phyloP scores from a whole-genome alignment of 352 stramenopile genomes.

The Pythium dissotocum region DNA sequence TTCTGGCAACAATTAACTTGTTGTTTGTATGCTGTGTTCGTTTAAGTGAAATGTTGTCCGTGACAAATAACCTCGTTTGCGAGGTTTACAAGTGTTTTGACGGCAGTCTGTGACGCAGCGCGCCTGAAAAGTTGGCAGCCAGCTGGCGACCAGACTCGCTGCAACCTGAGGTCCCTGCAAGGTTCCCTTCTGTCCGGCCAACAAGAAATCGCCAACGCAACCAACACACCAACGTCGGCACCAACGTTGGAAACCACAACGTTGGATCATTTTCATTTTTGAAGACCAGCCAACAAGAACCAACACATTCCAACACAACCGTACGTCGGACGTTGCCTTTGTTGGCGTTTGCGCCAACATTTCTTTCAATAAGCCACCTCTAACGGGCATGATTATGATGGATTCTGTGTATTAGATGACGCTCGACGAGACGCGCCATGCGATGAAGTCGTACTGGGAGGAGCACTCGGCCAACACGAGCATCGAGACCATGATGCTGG shows the following conservation, averaged over 20 bases:
- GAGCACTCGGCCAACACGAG: conserved; percentile 69
- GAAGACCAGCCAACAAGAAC: conserved; percentile 11
- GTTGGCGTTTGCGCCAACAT: conserved; percentile 4
- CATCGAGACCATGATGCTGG: conserved; percentile 86
- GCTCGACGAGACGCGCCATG: conserved; percentile 50
- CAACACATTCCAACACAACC: conserved; percentile 17
- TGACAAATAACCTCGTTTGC: conserved; percentile 11
- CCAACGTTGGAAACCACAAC: neutral
- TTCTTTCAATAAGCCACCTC: neutral
- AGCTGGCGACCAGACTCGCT: neutral
- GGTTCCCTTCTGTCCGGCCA: neutral
- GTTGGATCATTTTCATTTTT: conserved; percentile 18
- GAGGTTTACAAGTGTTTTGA: conserved; percentile 13
- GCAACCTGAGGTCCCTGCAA: no score
- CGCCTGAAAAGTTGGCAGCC: neutral
- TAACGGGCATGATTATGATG: neutral
- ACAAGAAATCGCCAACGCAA: conserved; percentile 1
- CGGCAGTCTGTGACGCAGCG: conserved; percentile 19
- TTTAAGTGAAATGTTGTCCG: neutral
- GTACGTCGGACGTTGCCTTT: neutral
- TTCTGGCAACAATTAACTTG: neutral
- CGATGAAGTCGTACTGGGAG: conserved; percentile 85
- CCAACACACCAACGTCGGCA: neutral
- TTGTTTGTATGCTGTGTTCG: neutral
- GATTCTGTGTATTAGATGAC: conserved; percentile 36